A percentile compares a stretch with the other conserved stretches of the same genome.
Conservation (phyloP, 805 yeast genomes). For the Candida peoriensis region DNA sequence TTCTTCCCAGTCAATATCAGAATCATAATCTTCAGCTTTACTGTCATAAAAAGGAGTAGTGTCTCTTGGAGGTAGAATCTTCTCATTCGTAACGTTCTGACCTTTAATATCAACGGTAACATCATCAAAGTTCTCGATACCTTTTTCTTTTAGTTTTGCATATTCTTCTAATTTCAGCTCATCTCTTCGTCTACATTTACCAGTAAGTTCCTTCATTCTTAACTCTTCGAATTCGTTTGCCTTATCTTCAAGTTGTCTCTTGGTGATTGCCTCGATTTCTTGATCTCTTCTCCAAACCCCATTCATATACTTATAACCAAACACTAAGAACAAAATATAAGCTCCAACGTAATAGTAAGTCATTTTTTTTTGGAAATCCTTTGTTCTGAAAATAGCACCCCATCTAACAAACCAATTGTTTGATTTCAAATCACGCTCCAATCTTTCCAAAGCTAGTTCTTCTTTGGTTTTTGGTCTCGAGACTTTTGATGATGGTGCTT, state of each 20-base stretch:
- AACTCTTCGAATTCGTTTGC: constrained; percentile 58
- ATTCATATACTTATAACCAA: constrained; percentile 62
- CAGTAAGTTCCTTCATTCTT: constrained; percentile 55
- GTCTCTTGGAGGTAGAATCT: constrained; percentile 67
- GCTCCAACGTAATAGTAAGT: constrained; percentile 61
- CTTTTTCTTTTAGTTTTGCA: constrained; percentile 42
- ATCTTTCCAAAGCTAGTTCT: constrained; percentile 26
- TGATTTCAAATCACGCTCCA: constrained; percentile 31
- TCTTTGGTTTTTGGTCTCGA: constrained; percentile 26
- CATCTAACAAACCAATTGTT: constrained; percentile 36
- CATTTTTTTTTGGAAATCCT: constrained; percentile 55
- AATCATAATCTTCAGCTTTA: constrained; percentile 78
- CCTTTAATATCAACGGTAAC: constrained; percentile 26
- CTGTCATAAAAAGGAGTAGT: constrained; percentile 75
- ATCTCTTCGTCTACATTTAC: constrained; percentile 61
- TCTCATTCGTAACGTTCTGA: constrained; percentile 29
- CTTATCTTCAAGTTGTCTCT: constrained; percentile 30
- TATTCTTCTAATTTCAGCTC: constrained; percentile 55
- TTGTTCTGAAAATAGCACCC: constrained; percentile 50
- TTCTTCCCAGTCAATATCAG: constrained; percentile 60
- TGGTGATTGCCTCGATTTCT: constrained; percentile 42
- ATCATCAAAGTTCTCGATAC: constrained; percentile 26
- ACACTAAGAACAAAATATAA: constrained; percentile 48
- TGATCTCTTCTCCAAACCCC: constrained; percentile 62
- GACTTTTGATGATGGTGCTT: constrained; percentile 16